A percentile compares a stretch with the other conserved stretches of the same genome.
These are phyloP conservation scores for Cymodocea nodosa DNA, from an alignment of 116 monocot genomes.

Conservation along the genomic window DNA sequence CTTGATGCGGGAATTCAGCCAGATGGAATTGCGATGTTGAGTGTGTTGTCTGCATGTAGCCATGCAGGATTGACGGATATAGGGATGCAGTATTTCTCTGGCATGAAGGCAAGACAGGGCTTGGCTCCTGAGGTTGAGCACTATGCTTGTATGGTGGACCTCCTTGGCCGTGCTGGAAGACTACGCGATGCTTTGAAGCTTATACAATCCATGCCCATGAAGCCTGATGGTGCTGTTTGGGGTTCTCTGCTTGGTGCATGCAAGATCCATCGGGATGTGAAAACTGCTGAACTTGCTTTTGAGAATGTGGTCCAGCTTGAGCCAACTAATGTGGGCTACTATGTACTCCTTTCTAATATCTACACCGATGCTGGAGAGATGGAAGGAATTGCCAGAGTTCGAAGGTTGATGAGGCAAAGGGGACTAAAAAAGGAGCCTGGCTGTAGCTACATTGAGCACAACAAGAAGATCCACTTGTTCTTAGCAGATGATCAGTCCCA, in stretches of 20 bases:
- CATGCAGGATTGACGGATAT: constrained; percentile 47
- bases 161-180: constrained; percentile 58
- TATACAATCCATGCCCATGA: constrained; percentile 44
- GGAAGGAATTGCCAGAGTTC: constrained; percentile 43
- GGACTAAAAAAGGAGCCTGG: constrained; percentile 81
- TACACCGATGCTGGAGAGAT: constrained; percentile 42
- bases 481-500: constrained; percentile 75
- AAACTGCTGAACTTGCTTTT: constrained; percentile 47
- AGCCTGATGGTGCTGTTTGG: constrained; percentile 72
- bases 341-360: constrained; percentile 58
- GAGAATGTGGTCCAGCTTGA: constrained; percentile 36
- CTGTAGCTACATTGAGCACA: constrained; percentile 58
- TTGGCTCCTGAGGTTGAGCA: constrained; percentile 36
- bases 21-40: constrained; percentile 56
- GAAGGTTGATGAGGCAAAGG: constrained; percentile 60
- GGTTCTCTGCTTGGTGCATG: constrained; percentile 66
- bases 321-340: constrained; percentile 62
- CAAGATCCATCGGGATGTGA: constrained; percentile 57
- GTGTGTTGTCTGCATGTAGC: constrained; percentile 62
- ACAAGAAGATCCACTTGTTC: constrained; percentile 55
- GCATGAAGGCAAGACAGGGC: constrained; percentile 27
- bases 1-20: constrained; percentile 24
- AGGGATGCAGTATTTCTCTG: constrained; percentile 38
- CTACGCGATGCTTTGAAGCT: constrained; percentile 36
- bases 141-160: constrained; percentile 69